phyloP scores from a whole-genome alignment of 768 basidiomycete species.

The Podaxis rugospora region DNA sequence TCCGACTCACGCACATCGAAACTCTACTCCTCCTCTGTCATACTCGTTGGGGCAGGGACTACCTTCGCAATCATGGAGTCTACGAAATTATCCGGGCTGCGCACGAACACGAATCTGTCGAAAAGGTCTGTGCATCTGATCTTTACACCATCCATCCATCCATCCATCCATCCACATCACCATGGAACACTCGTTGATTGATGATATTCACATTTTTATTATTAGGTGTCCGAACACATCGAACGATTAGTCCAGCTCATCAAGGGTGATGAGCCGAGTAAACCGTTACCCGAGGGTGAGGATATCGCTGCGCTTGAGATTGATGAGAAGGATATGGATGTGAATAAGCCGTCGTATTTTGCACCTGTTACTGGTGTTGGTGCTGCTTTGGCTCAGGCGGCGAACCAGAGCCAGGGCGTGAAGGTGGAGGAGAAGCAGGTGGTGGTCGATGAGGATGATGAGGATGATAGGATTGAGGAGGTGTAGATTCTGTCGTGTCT shows the following conservation, averaged over 20 bases:
- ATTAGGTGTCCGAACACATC: slow-evolving; percentile 79
- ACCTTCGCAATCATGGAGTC: slow-evolving; percentile 72
- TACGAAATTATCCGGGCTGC: slow-evolving; percentile 80
- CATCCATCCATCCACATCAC: not conserved
- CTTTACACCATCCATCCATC: not conserved
- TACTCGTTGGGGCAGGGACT: slow-evolving; percentile 83
- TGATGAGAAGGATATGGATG: slow-evolving; percentile 12
- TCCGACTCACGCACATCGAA: slow-evolving; percentile 86
- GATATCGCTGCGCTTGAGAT: slow-evolving; percentile 20
- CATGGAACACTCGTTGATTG: not conserved
- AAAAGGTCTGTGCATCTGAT: slow-evolving; percentile 50
- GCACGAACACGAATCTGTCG: slow-evolving; percentile 76
- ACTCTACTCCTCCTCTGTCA: slow-evolving; percentile 86
- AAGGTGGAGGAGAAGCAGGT: slow-evolving; percentile 10
- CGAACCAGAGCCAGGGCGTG: not conserved
- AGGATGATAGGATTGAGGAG: slow-evolving; percentile 74
- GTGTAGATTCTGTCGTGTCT: slow-evolving; percentile 36
- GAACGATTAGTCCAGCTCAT: slow-evolving; percentile 86
- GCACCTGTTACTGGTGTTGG: slow-evolving; percentile 7
- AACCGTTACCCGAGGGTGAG: slow-evolving; percentile 35
- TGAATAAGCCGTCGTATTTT: slow-evolving; percentile 17
- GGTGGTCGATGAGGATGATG: slow-evolving; percentile 37
- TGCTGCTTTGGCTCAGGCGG: slow-evolving; percentile 14
- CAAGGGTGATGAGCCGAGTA: slow-evolving; percentile 67
- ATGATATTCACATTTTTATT: not conserved